These are phyloP conservation scores for Talaromyces sp. DNA, from an alignment of 2,329 filamentous ascomycete genomes.

Conservation along the genomic window DNA sequence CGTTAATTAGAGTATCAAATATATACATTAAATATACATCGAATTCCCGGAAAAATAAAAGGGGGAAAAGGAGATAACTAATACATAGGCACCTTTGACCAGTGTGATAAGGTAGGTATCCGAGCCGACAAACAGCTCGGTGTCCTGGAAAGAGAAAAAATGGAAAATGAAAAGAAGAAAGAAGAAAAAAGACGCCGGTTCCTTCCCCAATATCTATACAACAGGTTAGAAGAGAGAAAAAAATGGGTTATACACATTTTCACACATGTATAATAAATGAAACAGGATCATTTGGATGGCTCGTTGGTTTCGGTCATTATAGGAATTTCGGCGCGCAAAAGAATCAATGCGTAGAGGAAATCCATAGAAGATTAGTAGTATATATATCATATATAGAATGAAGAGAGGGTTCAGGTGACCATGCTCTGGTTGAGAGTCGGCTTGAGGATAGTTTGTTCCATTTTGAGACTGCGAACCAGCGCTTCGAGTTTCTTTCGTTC, in stretches of 20 bases:
- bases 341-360: no score
- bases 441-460: constrained; percentile 37
- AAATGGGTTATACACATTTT: background rate
- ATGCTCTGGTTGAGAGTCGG: constrained; percentile 30
- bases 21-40: background rate
- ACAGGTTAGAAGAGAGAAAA: background rate
- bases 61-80: background rate
- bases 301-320: background rate
- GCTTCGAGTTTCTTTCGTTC: constrained; percentile 63
- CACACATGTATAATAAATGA: background rate
- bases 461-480: constrained; percentile 50
- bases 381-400: background rate
- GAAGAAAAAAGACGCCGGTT: background rate
- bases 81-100: background rate
- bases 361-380: background rate
- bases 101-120: background rate
- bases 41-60: background rate
- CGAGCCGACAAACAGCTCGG: no score
- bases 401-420: constrained; percentile 24
- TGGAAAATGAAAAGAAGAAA: background rate
- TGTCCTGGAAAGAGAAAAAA: background rate
- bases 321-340: background rate
- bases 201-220: background rate
- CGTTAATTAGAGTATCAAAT: background rate
- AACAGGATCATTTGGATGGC: background rate